Evolutionary conservation across 1,139 yeast genomes (phyloP), one percentile per base, ranked within the genome.

Genomic region (Zygosaccharomyces pseudobailii): DNA sequence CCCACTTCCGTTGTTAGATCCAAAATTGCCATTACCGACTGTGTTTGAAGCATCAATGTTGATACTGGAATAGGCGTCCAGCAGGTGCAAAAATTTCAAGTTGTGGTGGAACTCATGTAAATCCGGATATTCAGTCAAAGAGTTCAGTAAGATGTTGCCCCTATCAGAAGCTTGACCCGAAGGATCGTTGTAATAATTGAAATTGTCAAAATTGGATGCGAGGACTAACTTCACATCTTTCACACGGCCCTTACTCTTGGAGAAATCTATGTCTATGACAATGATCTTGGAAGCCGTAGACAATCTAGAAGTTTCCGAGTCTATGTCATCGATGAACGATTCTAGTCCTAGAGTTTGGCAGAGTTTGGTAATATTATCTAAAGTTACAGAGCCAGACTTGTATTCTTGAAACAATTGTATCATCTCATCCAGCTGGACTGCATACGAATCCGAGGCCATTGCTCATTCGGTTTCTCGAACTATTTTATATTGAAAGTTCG

Each of bases 231-330:
- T 66, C 27, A 65, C 69, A 44, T 66, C 68, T 21, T 55, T 55
- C 5, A 66, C 67, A 32, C 48, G 55, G 7, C 56, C 57, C 32
- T 53, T 48, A 6, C 42, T 43, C 27, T 57, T 61, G 22, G 57
- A 57, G 43, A 62, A 66, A 45, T 66, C 70, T n/a, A 66, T 65
- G 50, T 66, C 70, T 30, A 66, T 60, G 22, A 66, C 70, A 19
- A 66, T 60, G 34, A 66, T 66, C 36, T 65, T 64, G 2, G 69
- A 65, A 1, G 70, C 70, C 3, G 67, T 63, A 0, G 70, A 66
- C 7, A 66, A 43, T 40, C 70, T 52, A 17, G 64, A 56, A 3
- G 52, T 49, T 23, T 56, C 55, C 3, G 46, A 43, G 38, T 56
- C 63, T 5, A 66, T 49, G 40, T 63, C 63, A 39, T 66, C 70